A percentile compares a stretch with the other conserved stretches of the same genome.
These are phyloP conservation scores for Liquidambar formosana DNA, from an alignment of 164 flowering plant species.

Conservation along the genomic window DNA sequence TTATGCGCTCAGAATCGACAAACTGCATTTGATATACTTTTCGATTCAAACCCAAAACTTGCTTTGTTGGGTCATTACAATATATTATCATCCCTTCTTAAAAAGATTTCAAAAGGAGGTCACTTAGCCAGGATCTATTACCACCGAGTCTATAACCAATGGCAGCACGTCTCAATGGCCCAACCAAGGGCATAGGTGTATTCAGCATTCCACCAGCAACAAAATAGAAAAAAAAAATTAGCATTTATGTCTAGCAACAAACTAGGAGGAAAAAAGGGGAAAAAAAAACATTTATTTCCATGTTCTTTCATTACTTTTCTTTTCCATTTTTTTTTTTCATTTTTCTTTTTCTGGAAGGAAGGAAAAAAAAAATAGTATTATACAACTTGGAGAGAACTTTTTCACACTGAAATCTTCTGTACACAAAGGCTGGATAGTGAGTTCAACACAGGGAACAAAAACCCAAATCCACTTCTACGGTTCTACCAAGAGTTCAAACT, in stretches of 20 bases:
- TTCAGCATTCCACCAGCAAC: background rate
- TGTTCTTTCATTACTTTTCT: background rate
- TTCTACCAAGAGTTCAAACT: background rate
- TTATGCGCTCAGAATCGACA: no score
- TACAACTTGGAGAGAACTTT: constrained; percentile 9
- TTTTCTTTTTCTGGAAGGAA: background rate
- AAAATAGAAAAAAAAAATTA: background rate
- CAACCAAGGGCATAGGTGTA: no score
- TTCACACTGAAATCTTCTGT: constrained; percentile 13
- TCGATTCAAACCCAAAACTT: no score
- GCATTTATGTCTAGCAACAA: background rate
- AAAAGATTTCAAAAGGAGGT: no score
- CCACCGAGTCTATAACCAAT: no score
- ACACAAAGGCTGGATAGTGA: constrained; percentile 16
- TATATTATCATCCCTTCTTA: no score
- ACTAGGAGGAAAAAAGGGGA: background rate
- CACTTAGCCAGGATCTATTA: no score
- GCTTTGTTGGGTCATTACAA: no score
- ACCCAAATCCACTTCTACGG: constrained; percentile 2
- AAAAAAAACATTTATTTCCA: background rate
- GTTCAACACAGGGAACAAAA: background rate
- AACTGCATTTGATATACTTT: no score
- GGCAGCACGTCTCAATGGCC: no score
- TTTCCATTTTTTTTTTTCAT: background rate
- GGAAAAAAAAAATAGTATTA: constrained; percentile 10